phyloP scores from a whole-genome alignment of 768 basidiomycete species.

The Termitomyces sp. region DNA sequence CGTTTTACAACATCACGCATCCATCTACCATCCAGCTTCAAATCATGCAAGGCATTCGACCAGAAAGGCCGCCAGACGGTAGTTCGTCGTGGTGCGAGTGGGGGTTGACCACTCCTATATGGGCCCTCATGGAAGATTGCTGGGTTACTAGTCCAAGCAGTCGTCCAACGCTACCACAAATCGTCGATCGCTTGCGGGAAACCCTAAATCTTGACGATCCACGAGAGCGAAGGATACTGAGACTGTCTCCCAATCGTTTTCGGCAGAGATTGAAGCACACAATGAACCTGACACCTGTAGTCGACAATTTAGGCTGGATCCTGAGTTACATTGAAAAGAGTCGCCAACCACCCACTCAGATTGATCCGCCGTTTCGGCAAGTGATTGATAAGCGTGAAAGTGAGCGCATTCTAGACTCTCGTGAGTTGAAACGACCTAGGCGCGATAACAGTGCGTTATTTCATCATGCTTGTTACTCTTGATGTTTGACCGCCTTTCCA shows the following conservation, averaged over 20 bases:
- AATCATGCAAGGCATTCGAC: neutral
- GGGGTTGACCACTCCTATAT: slow-evolving; percentile 16
- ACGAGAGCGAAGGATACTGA: neutral
- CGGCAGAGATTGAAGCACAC: too few species aligned
- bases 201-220: neutral
- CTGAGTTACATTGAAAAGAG: neutral
- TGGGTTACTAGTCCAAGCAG: slow-evolving; percentile 15
- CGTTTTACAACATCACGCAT: slow-evolving; percentile 12
- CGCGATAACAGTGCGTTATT: neutral
- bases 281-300: neutral
- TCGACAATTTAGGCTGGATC: neutral
- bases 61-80: slow-evolving; percentile 9
- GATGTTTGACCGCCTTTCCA: too few species aligned
- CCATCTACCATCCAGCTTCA: slow-evolving; percentile 13
- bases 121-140: slow-evolving; percentile 15
- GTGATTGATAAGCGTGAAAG: neutral
- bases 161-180: slow-evolving; percentile 10
- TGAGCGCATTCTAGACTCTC: neutral
- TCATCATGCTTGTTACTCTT: too few species aligned
- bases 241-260: neutral
- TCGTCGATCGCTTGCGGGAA: neutral
- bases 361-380: neutral
- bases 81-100: slow-evolving; percentile 1
- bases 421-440: neutral
- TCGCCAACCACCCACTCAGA: neutral